Percentiles rank a stretch among this genome's conserved stretches.
These are phyloP conservation scores for Jimgerdemannia lactiflua DNA, from an alignment of 192 early-diverging fungal species.

Conservation along the genomic window DNA sequence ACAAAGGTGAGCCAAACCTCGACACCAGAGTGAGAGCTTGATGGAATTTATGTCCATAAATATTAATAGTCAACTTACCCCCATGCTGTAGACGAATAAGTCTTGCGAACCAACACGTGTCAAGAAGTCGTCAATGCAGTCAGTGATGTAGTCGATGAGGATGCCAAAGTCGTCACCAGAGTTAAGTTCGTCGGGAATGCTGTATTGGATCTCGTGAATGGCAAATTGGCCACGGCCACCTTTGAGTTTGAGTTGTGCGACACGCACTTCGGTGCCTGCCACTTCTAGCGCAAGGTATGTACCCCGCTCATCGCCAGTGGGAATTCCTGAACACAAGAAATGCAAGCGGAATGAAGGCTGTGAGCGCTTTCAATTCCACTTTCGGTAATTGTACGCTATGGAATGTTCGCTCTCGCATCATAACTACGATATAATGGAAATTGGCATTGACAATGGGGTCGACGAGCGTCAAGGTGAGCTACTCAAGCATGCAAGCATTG, in stretches of 20 bases:
- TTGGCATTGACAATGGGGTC: no score
- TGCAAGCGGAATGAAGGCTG: not conserved
- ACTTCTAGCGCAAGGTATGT: conserved; percentile 89
- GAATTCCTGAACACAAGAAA: conserved; percentile 34
- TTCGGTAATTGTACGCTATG: not conserved
- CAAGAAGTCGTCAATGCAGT: conserved; percentile 38
- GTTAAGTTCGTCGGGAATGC: conserved; percentile 62
- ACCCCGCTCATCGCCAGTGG: conserved; percentile 87
- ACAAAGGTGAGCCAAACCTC: not conserved
- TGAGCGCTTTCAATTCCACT: no score
- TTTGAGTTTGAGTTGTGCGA: conserved; percentile 81
- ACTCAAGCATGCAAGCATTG: not conserved
- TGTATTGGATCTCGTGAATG: conserved; percentile 79
- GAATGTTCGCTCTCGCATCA: not conserved
- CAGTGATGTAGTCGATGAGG: conserved; percentile 84
- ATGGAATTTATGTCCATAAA: no score
- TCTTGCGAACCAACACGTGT: conserved; percentile 45
- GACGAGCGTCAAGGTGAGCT: not conserved
- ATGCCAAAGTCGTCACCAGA: conserved; percentile 43
- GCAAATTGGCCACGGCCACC: conserved; percentile 66
- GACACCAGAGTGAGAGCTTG: conserved; percentile 18
- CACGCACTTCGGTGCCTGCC: conserved; percentile 88
- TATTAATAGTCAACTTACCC: conserved; percentile 61
- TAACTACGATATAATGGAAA: no score
- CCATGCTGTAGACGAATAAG: conserved; percentile 45